These are phyloP conservation scores for Trichoderma afroharzianum DNA, from an alignment of 2,329 filamentous ascomycete genomes.

Conservation along the genomic window DNA sequence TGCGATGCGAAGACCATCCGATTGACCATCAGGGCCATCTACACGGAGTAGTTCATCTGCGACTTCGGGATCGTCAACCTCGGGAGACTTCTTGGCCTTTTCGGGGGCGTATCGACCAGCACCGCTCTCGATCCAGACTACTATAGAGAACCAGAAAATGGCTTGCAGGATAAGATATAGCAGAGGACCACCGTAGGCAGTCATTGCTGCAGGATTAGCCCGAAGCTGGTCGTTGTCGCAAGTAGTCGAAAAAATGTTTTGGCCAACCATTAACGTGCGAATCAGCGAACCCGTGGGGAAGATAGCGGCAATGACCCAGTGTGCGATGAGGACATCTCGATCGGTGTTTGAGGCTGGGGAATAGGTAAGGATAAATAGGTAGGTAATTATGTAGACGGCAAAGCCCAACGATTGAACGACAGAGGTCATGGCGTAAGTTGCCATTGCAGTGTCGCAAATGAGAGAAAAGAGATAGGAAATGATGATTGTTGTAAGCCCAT, in stretches of 20 bases:
- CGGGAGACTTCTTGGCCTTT: constrained; percentile 19
- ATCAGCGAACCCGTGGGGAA: constrained; percentile 48
- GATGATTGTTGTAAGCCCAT: constrained; percentile 69
- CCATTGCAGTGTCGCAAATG: constrained; percentile 61
- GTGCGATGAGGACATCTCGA: constrained; percentile 60
- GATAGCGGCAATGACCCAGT: constrained; percentile 68
- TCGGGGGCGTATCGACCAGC: constrained; percentile 19
- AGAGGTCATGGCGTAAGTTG: constrained; percentile 16
- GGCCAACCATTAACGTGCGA: constrained; percentile 64
- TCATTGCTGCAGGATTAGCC: constrained; percentile 60
- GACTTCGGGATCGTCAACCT: constrained; percentile 27
- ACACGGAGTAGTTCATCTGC: constrained; percentile 27
- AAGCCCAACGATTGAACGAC: constrained; percentile 23
- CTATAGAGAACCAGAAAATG: constrained; percentile 60
- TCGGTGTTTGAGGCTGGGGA: constrained; percentile 66
- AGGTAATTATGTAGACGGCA: constrained; percentile 40
- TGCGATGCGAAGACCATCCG: constrained; percentile 56
- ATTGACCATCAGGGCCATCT: constrained; percentile 27
- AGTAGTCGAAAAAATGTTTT: constrained; percentile 75
- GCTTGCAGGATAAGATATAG: constrained; percentile 72
- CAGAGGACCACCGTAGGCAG: constrained; percentile 75
- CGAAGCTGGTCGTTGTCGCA: constrained; percentile 56
- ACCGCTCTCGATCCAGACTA: constrained; percentile 76
- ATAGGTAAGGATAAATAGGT: constrained; percentile 68
- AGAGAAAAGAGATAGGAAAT: constrained; percentile 61